Evolutionary conservation across 2,329 filamentous ascomycete genomes (phyloP).

Genomic region (Exophiala sp.): DNA sequence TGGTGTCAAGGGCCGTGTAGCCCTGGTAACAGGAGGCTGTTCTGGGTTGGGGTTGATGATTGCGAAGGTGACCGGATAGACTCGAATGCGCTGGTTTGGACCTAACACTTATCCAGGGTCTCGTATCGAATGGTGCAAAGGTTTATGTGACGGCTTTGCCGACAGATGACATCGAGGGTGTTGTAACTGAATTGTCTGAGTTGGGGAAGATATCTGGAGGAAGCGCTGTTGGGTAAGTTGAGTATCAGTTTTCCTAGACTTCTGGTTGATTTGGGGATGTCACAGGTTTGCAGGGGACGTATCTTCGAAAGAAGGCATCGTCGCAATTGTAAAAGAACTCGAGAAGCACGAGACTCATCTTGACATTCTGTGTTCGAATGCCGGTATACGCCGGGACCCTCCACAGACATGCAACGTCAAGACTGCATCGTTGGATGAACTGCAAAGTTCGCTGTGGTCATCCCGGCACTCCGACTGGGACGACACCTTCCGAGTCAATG

Average conservation of each 20-base stretch:
- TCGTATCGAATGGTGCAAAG: constrained; percentile 47
- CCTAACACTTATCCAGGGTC: constrained; percentile 32
- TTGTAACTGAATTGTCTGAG: constrained; percentile 39
- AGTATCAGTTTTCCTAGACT: background rate
- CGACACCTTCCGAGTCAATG: constrained; percentile 48
- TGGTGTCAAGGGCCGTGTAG: constrained; percentile 41
- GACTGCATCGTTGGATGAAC: constrained; percentile 39
- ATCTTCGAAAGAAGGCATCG: constrained; percentile 42
- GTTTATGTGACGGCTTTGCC: constrained; percentile 44
- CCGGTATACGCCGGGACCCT: constrained; percentile 48
- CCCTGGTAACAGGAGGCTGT: constrained; percentile 44
- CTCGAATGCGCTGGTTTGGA: background rate
- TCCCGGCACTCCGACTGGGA: constrained; percentile 43
- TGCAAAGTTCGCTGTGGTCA: constrained; percentile 50
- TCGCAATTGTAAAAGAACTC: constrained; percentile 33
- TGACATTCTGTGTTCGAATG: constrained; percentile 51
- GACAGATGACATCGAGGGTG: constrained; percentile 41
- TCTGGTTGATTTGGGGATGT: constrained; percentile 1
- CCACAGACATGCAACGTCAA: constrained; percentile 44
- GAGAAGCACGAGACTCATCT: constrained; percentile 39
- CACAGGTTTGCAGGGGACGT: constrained; percentile 35
- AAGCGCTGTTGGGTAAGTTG: constrained; percentile 37
- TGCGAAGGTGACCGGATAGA: constrained; percentile 34
- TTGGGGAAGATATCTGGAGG: constrained; percentile 38
- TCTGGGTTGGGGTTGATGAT: constrained; percentile 50